Evolutionary conservation across 1,139 yeast genomes (phyloP).

Genomic region (Candida albicans): DNA sequence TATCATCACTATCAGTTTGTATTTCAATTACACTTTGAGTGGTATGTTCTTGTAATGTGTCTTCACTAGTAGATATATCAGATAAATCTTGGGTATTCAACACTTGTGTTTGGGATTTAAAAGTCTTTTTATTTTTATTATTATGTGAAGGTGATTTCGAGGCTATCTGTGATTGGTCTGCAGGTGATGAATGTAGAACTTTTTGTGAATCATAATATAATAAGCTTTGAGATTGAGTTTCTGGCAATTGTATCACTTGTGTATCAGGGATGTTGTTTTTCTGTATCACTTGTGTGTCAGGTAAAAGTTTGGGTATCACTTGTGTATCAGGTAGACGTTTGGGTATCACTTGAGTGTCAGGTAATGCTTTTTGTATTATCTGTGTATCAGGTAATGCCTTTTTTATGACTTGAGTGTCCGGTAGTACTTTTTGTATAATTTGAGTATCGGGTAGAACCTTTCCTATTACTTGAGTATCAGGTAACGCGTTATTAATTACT

Average conservation of each 20-base stretch:
- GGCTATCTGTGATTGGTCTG: not conserved
- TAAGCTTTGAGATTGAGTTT: not conserved
- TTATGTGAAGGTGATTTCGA: not conserved
- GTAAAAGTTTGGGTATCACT: not conserved
- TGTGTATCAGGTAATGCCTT: not conserved
- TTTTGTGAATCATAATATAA: no score
- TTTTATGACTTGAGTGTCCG: not conserved
- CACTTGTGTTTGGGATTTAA: constrained; percentile 19
- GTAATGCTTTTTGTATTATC: not conserved
- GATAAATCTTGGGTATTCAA: constrained; percentile 21
- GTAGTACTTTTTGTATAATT: constrained; percentile 2
- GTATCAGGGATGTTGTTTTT: not conserved
- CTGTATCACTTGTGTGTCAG: constrained; percentile 2
- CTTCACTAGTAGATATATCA: constrained; percentile 3
- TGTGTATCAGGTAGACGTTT: not conserved
- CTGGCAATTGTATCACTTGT: not conserved
- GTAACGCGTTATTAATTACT: not conserved
- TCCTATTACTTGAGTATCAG: not conserved
- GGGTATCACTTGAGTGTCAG: not conserved
- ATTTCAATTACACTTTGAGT: constrained; percentile 9
- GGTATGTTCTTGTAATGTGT: not conserved
- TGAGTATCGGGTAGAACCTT: constrained; percentile 9
- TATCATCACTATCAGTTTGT: constrained; percentile 10
- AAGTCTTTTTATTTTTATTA: not conserved
- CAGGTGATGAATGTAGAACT: not conserved